Evolutionary conservation across 2,329 filamentous ascomycete species (phyloP), one percentile per base, ranked within the genome.

Genomic region (Fusarium incarnatum): DNA sequence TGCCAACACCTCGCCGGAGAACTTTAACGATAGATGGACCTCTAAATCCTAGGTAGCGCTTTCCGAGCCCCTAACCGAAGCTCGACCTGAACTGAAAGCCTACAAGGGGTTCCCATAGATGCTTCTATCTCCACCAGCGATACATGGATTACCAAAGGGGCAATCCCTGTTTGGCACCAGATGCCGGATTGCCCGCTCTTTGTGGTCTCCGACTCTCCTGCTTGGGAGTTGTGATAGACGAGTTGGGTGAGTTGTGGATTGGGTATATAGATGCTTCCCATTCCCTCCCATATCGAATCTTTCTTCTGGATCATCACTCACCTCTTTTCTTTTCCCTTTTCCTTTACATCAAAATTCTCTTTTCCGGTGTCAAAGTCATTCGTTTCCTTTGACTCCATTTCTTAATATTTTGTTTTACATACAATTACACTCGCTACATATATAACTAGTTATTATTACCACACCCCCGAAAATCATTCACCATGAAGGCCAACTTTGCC

Each of bases 401-500:
- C 71, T 74, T 73, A 72, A 75, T 74, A 79, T 67, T 73, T 74
- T 60, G 54, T 64, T 71, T 64, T 62, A 52, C 63, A 67, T 59
- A 71, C 65, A 70, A 64, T 60, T 60, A 69, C 67, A 71, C 46
- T 68, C 69, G 61, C 60, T 71, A 67, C 62, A 67, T 65, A 63
- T 60, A 66, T 52, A 58, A 62, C 57, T 70, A 69, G 59, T 67
- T 71, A 64, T 61, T 57, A 66, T 64, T 59, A 56, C 48, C 63
- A 65, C 52, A 53, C 56, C 32, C 44, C 49, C 54, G 42, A 56
- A 64, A 65, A 52, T 41, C 40, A 32, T 74, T 73, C 73, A 84
- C 64, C 48, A 89, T 88, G 85, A 89, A 87, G 85, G 81, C 81
- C 75, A 78, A 81, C 58, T 72, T 83, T 68, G 78, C 84, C 66